phyloP scores from a whole-genome alignment of 345 rosid genomes.

The Populus davidiana region DNA sequence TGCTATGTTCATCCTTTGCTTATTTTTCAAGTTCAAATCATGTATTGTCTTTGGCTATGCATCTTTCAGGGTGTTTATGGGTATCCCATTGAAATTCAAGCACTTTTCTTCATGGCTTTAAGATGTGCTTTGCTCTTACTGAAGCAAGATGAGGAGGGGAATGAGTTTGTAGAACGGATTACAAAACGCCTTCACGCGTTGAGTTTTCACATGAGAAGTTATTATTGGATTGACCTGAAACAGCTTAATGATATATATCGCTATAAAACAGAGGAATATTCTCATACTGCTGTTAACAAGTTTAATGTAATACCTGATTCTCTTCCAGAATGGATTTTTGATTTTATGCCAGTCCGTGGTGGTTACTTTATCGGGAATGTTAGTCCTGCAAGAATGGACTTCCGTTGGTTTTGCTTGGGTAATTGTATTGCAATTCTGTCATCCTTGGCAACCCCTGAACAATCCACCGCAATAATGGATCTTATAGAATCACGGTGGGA shows the following conservation, averaged over 20 bases:
- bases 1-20: not conserved
- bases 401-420: conserved; percentile 94
- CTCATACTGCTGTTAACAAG: conserved; percentile 93
- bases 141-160: conserved; percentile 85
- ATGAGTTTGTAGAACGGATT: conserved; percentile 82
- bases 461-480: conserved; percentile 90
- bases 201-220: conserved; percentile 86
- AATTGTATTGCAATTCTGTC: conserved; percentile 88
- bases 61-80: conserved; percentile 81
- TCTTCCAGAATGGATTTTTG: conserved; percentile 92
- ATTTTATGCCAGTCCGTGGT: conserved; percentile 80
- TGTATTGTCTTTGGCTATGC: not conserved
- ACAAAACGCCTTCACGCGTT: conserved; percentile 88
- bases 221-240: conserved; percentile 91
- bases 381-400: conserved; percentile 94
- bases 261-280: conserved; percentile 94
- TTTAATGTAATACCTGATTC: conserved; percentile 95
- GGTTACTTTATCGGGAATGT: conserved; percentile 93
- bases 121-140: conserved; percentile 79
- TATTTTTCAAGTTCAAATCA: not conserved
- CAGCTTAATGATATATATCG: conserved; percentile 92
- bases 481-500: conserved; percentile 95
- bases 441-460: conserved; percentile 90
- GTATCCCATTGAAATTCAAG: conserved; percentile 92
- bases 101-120: conserved; percentile 89